phyloP scores from a whole-genome alignment of 768 basidiomycete species.

The Pleurotus salmoneostramineus region DNA sequence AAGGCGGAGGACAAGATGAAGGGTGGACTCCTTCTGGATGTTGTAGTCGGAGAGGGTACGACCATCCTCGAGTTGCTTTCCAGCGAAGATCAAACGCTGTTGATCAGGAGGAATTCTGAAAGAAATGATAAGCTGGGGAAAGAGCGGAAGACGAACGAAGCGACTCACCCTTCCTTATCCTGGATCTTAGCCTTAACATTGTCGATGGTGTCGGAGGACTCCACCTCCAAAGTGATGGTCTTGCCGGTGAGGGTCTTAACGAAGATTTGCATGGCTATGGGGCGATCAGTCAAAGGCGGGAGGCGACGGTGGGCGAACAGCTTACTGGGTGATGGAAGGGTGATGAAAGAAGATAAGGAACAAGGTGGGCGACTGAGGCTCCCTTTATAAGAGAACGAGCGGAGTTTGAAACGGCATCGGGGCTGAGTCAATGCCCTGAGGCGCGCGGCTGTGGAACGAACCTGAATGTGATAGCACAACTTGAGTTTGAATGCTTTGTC shows the following conservation, averaged over 20 bases:
- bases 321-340: slow-evolving; percentile 6
- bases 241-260: slow-evolving; percentile 81
- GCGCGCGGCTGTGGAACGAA: slow-evolving; percentile 1
- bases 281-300: slow-evolving; percentile 19
- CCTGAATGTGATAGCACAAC: background rate
- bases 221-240: slow-evolving; percentile 84
- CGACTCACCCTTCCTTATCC: slow-evolving; percentile 66
- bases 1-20: slow-evolving; percentile 87
- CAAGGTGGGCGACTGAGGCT: slow-evolving; percentile 4
- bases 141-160: background rate
- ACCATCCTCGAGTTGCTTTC: slow-evolving; percentile 94
- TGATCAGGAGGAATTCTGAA: slow-evolving; percentile 78
- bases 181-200: slow-evolving; percentile 83
- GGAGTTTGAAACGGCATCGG: slow-evolving; percentile 36
- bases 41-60: slow-evolving; percentile 88
- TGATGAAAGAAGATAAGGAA: slow-evolving; percentile 13
- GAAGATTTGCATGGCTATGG: slow-evolving; percentile 43
- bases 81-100: slow-evolving; percentile 94
- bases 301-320: slow-evolving; percentile 24
- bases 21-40: slow-evolving; percentile 94
- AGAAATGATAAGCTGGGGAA: slow-evolving; percentile 6
- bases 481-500: background rate
- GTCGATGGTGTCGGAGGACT: slow-evolving; percentile 71
- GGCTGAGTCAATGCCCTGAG: background rate
- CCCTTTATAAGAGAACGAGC: slow-evolving; percentile 22